These are phyloP conservation scores for Solanum chaucha DNA, from an alignment of 257 asterid genomes.

Conservation along the genomic window DNA sequence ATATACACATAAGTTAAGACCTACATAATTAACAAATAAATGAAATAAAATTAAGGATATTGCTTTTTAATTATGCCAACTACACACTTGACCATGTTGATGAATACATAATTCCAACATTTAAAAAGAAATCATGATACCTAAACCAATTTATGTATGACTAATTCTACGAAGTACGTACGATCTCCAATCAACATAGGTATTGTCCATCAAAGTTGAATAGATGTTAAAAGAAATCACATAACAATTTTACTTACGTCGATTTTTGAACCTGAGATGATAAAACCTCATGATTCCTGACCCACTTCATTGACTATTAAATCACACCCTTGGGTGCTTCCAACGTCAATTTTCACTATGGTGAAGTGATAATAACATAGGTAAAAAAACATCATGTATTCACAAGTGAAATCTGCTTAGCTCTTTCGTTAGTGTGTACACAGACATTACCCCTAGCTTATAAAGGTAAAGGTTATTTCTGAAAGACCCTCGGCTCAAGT, in stretches of 20 bases:
- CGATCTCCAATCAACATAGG: accelerated
- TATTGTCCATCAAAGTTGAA: not conserved
- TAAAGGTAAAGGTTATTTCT: not conserved
- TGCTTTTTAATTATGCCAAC: not conserved
- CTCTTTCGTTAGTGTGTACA: no score
- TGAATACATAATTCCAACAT: not conserved
- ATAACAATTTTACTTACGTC: not conserved
- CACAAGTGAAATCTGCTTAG: not conserved
- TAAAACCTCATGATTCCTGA: not conserved
- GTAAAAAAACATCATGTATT: not conserved
- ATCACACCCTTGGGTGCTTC: not conserved
- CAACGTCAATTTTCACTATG: not conserved
- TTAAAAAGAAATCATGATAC: not conserved
- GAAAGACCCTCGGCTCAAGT: not conserved
- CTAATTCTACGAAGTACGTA: accelerated
- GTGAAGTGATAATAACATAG: not conserved
- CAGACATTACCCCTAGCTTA: no score
- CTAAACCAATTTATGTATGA: not conserved
- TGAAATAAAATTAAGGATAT: not conserved
- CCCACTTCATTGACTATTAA: not conserved
- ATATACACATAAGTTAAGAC: not conserved
- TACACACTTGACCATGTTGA: not conserved
- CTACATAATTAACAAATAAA: not conserved
- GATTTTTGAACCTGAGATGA: not conserved
- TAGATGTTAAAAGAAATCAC: not conserved